Base-by-base conservation (phyloP, 208 protist species). In the Lotmaria passim region DNA sequence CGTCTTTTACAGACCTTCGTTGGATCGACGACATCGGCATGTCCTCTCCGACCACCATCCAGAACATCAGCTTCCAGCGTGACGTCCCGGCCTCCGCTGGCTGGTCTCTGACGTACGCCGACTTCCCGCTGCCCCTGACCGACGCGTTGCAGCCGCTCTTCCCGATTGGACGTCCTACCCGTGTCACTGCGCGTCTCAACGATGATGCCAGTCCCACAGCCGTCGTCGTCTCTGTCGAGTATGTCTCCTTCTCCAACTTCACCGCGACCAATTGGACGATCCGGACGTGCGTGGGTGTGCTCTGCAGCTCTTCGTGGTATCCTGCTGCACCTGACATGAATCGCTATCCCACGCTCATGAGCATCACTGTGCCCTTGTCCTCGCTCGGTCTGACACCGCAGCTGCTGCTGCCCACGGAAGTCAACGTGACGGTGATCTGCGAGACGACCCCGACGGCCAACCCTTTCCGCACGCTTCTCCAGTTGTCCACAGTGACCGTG, bases 11-110 rank as follows among this genome's bases (percentile, higher is more conserved):
- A 1, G 55, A 36, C 19, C 60, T 64, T 26, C 17, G 24, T 7
- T 75, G 70, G 70, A 75, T 75, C 17, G 70, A 75, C 34, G 70
- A 75, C 38, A 55, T 75, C 53, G 58, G 60, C 12, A 69, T 75
- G 70, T 68, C 70, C 46, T 69, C 70, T 8, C n/a, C 69, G 36
- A 28, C 60, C 59, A 56, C 58, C 3, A 68, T 75, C 41, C 17
- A 38, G 17, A 58, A 68, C 55, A 75, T 75, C 26, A 69, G 70
- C 70, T 69, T 75, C 33, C 70, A 75, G 43, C 50, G 70, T 28
- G 70, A 75, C 44, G 70, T 75, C 30, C 70, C 70, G 4, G 44
- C 30, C 21, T 75, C 70, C 43, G 50, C 61, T 4, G 70, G 70
- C 23, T 75, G 70, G 70, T 58, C 61, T 26, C 70, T 75, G 8